Evolutionary conservation across 305 asterid genomes (phyloP), one percentile per base, ranked within the genome.

Genomic region (Fraxinus latifolia): DNA sequence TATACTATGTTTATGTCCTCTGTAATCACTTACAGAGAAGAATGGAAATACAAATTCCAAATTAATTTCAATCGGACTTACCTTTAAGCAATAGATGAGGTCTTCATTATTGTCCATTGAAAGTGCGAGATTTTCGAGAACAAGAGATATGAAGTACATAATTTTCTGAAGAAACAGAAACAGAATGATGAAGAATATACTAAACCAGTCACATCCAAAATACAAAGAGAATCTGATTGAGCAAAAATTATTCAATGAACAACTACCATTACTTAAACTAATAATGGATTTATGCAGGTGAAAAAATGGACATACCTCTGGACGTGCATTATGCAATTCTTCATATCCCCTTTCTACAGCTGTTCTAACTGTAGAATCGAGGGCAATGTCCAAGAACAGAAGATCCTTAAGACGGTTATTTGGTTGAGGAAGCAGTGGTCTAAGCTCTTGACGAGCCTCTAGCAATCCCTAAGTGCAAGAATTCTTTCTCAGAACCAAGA

Each of bases 341-440:
- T 96, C 99, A 81, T 95, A 96, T 73, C 98, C 97, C 87, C 99
- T 97, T 82, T 96, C 99, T 71, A 96, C 90, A 87, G 98, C 94
- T 81, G 99, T 96, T 86, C 99, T 93, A 80, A 93, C 97, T 77
- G 98, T 89, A 86, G 99, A 96, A 86, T 96, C 99, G 15, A 96
- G 93, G 86, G 99, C 96, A 85, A 96, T 87, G 86, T 96, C 99
- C 87, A 96, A 90, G 91, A 96, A 96, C 33, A 96, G 71, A 82
- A 96, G 93, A 91, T 96, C 99, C 92, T 88, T 96, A 29, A 95
- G 97, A 75, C 99, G 98, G 88, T 92, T 82, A 39, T 90, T 94
- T 8, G 94, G 84, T 84, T 90, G 84, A 84, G 83, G 89, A 85
- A 96, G 93, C 90, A 93, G 85, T 81, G 99, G 98, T 87, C 97